Base-by-base conservation (phyloP, 2,329 filamentous ascomycete species). In the Aureobasidium subglaciale region DNA sequence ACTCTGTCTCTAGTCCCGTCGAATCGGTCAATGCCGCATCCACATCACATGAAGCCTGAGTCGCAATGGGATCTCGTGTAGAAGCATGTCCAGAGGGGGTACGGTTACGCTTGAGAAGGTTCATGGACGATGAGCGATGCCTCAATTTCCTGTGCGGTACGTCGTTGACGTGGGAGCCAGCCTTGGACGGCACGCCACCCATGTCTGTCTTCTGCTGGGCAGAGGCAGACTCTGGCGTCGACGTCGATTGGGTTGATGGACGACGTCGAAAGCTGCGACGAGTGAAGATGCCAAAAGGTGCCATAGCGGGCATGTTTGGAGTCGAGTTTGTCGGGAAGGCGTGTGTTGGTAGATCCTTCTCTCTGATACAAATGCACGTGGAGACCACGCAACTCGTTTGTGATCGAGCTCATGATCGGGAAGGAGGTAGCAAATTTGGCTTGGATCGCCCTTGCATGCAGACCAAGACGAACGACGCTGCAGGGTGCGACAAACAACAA, bases 261-360 rank as follows among this genome's bases (percentile, higher is more conserved):
- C 37, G 40, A n/a, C 50, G 50, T 45, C 40, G 38, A 40, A 55
- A 55, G 50, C 50, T 55, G 50, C 37, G 50, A 40, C 45, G 40
- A 16, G 20, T 38, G 30, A 55, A 55, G 4, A 55, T 20, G n/a
- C 11, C 24, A 29, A 55, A 55, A n/a, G 50, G 50, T 32, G 50
- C 50, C 50, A 55, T 55, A 30, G 16, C 10, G 37, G 24, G 25
- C 15, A 18, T 53, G 37, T 20, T 4, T 10, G 3, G 25, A 34
- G 13, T 24, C 18, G 16, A 41, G 10, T 32, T 25, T 42, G 25
- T 15, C 37, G 25, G 49, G 49, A 53, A 53, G 49, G 37, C 15
- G 27, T n/a, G 27, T 15, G 25, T 42, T 42, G 37, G 49, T 53
- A 18, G 20, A 20, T 55, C 40, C 50, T 55, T 55, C 50, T 29